Base-by-base conservation (phyloP, 805 yeast genomes). In the Huiozyma sinensis region DNA sequence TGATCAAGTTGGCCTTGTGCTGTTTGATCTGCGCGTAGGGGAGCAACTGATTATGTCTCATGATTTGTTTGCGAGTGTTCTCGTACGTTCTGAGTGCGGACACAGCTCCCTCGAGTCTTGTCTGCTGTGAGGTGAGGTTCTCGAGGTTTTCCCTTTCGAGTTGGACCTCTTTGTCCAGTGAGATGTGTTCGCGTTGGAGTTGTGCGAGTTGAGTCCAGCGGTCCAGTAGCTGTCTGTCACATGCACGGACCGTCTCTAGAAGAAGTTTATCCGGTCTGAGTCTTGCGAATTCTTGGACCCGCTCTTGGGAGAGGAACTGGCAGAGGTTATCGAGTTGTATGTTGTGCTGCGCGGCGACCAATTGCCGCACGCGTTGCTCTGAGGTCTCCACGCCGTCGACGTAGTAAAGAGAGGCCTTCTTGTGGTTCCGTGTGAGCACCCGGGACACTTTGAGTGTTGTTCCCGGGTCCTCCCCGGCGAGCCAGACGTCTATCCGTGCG, bases 261-360 rank as follows among this genome's bases (percentile, higher is more conserved):
- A 92, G 68, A 7, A 90, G 65, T 47, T 78, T 77, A 49, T 83
- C 88, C 1, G 94, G 84, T 29, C 83, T 73, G 50, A 86, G 66
- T 3, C 81, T 75, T 0, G 97, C 95, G 68, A 92, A 92, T 50
- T 85, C 87, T 2, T 95, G 90, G 6, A 92, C 97, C 47, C 94
- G 72, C 54, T 90, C 97, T 59, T 92, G 99, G 0, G 98, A 95
- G 44, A 92, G 67, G 56, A 92, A 92, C 58, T 90, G 97, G 57
- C 97, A 89, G 41, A 90, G 69, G 58, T 90, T 92, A 58, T 87
- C 94, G 45, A 92, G 69, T 57, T 92, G 97, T 47, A 92, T 83
- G 56, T 83, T 83, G 49, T 78, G 71, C 2, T 56, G 56, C 17
- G 63, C 58, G 17, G 36, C 36, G 28, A 83, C 66, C 0, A 72